A percentile compares a stretch with the other conserved stretches of the same genome.
Conservation (phyloP, 768 basidiomycete species). For the Lentinula sp. region DNA sequence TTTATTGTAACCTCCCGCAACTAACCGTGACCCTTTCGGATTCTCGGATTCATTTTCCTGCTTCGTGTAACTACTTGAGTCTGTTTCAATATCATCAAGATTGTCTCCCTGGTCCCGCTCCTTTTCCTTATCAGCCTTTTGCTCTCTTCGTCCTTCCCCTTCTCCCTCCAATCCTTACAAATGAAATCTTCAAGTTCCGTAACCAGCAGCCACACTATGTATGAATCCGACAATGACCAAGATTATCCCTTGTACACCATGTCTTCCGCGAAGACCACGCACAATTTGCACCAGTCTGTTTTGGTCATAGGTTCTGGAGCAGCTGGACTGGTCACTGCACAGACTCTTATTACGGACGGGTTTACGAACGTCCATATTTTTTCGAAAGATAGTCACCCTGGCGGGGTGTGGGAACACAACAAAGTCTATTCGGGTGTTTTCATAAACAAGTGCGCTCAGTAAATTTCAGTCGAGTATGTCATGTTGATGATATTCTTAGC, state of each 20-base stretch:
- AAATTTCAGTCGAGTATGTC: neutral
- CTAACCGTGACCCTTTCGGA: neutral
- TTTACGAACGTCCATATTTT: conserved; percentile 50
- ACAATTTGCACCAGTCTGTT: conserved; percentile 15
- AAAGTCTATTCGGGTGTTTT: conserved; percentile 50
- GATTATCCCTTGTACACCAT: conserved; percentile 10
- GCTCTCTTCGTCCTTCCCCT: neutral
- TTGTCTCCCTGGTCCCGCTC: neutral
- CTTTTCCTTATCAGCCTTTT: neutral
- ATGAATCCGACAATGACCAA: neutral
- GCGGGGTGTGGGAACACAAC: conserved; percentile 55
- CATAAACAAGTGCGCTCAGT: conserved; percentile 52
- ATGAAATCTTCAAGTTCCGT: neutral
- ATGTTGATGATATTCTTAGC: conserved; percentile 23
- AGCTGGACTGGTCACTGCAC: conserved; percentile 54
- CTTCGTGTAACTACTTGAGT: neutral
- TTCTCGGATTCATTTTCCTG: neutral
- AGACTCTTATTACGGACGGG: conserved; percentile 51
- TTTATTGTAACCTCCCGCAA: too few species aligned
- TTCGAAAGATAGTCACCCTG: conserved; percentile 46
- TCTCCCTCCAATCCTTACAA: neutral
- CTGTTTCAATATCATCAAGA: neutral
- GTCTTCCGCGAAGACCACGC: conserved; percentile 9
- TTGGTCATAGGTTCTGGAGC: conserved; percentile 54
- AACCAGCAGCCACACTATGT: neutral